phyloP scores from a whole-genome alignment of 1,139 yeast genomes.

The Geotrichum phurueaensis region DNA sequence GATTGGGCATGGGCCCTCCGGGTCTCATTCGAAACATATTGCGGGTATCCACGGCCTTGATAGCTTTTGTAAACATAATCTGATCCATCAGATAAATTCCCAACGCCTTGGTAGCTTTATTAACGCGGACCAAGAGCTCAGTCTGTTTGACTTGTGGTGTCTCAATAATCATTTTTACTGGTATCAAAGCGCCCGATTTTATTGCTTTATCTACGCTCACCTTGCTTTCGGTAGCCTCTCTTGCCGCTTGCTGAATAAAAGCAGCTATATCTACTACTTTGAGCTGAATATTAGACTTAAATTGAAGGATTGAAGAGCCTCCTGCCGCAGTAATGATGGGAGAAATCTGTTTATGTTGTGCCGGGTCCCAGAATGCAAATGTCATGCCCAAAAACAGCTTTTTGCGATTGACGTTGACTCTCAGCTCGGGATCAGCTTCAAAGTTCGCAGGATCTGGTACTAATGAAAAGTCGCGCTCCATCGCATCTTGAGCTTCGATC shows the following conservation, averaged over 20 bases:
- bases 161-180: constrained; percentile 2
- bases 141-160: background rate
- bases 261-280: constrained; percentile 3
- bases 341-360: constrained; percentile 18
- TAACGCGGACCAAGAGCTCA: background rate
- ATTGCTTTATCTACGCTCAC: constrained; percentile 1
- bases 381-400: constrained; percentile 17
- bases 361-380: constrained; percentile 18
- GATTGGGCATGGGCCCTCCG: constrained; percentile 3
- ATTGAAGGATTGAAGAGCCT: constrained; percentile 17
- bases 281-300: background rate
- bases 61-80: background rate
- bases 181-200: constrained; percentile 2
- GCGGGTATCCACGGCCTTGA: constrained; percentile 1
- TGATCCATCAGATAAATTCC: constrained; percentile 4
- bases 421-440: constrained; percentile 20
- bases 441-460: constrained; percentile 21
- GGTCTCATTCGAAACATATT: constrained; percentile 5
- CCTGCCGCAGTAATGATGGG: constrained; percentile 23
- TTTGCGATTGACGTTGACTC: constrained; percentile 18
- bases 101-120: constrained; percentile 6
- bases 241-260: constrained; percentile 5
- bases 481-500: background rate
- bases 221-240: background rate
- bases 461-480: background rate